A percentile compares a stretch with the other conserved stretches of the same genome.
Evolutionary conservation across 139 green algal species (phyloP).

Genomic region (Klebsormidium nitens): DNA sequence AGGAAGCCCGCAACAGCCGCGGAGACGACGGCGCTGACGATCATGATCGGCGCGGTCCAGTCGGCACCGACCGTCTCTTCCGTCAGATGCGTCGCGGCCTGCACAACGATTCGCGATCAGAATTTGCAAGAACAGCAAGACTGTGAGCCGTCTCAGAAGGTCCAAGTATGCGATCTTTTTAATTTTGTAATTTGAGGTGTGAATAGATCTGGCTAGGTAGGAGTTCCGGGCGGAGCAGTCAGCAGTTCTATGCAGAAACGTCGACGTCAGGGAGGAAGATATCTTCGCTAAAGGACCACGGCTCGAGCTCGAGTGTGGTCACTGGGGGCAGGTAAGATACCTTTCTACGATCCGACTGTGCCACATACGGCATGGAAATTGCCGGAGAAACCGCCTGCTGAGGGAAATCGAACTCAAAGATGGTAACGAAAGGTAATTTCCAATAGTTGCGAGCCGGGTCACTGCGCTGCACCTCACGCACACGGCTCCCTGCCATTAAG

Average conservation of each 20-base stretch:
- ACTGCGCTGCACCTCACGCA: background rate
- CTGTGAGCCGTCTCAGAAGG: background rate
- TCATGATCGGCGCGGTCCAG: slow-evolving; percentile 15
- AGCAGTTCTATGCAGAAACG: background rate
- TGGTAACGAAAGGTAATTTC: no score
- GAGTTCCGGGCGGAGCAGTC: background rate
- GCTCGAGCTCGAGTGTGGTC: no score
- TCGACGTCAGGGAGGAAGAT: no score
- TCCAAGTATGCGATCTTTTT: background rate
- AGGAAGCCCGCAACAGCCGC: slow-evolving; percentile 33
- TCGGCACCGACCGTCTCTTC: slow-evolving; percentile 47
- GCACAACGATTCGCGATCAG: background rate
- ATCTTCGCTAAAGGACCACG: no score
- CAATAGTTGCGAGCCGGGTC: no score
- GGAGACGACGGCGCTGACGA: slow-evolving; percentile 30
- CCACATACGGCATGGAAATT: no score
- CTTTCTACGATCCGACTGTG: no score
- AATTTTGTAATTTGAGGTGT: background rate
- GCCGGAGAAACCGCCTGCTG: no score
- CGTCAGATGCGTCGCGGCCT: slow-evolving; percentile 40
- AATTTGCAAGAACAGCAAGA: background rate
- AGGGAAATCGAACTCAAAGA: no score
- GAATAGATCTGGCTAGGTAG: background rate
- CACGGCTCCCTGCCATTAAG: background rate
- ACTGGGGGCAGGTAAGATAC: no score